Base-by-base conservation (phyloP, 1,284 basidiomycete genomes). In the Heimioporus retisporus region DNA sequence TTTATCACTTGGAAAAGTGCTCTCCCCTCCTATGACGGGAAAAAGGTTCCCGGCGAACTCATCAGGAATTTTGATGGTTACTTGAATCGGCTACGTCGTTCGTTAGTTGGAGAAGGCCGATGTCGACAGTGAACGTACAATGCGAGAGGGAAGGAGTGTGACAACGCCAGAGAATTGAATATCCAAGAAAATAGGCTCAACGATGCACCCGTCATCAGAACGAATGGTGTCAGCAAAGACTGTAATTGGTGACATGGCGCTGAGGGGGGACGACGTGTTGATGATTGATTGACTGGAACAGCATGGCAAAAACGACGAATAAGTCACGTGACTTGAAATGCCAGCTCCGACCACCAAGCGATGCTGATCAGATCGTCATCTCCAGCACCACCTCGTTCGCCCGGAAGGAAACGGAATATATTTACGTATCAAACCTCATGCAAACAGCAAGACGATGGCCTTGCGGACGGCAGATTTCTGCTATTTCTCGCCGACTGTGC, bases 1-100 rank as follows among this genome's bases (percentile, higher is more conserved):
- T 46, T 59, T 64, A 35, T 64, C 57, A n/a, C 63, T 59, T 15
- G 51, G 51, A 64, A 64, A 28, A 40, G 57, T 13, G 14, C 50
- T 13, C 35, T 59, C 57, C 16, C 23, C 63, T 19, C 25, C 51
- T 19, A 64, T 19, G 51, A 64, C 15, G 10, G 63, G 57, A 31
- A 23, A 64, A 23, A 64, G 56, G 11, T 54, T 50, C 25, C n/a
- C 31, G 4, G 51, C 31, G 10, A 64, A 21, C 19, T 59, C 53
- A 6, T 64, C n/a, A 7, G 63, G 63, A 25, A 64, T 19, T 54
- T 59, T 59, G 56, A 64, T 48, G 19, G 42, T 48, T 8, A 64
- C 53, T 54, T 59, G 11, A 21, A 64, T 64, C 54, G 61, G 63
- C 63, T 64, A 31, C 43, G 18, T 21, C 19, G 54, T 43, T 58